Evolutionary conservation across 768 basidiomycete genomes (phyloP).

Genomic region (Boletus rufocinnamomeus): DNA sequence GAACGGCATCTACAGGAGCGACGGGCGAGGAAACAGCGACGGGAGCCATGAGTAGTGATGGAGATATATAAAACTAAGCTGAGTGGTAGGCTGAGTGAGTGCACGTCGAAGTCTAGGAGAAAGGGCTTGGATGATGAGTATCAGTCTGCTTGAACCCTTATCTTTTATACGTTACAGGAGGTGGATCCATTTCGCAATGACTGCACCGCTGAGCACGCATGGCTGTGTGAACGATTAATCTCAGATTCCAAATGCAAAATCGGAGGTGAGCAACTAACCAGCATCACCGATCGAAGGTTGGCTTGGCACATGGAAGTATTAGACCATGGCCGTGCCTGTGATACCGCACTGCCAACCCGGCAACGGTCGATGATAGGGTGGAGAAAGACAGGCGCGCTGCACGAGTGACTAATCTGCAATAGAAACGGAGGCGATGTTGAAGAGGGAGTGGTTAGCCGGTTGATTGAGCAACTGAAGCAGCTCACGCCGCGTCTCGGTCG

Average conservation of each 20-base stretch:
- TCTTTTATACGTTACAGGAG: conserved; percentile 23
- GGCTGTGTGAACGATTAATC: neutral
- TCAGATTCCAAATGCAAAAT: neutral
- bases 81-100: neutral
- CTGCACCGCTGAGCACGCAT: neutral
- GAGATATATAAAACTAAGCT: neutral
- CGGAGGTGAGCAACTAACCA: too few relatives aligned
- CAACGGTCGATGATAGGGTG: conserved; percentile 9
- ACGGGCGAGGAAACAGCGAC: conserved; percentile 11
- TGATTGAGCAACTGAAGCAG: neutral
- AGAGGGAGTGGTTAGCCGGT: neutral
- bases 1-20: neutral
- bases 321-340: conserved; percentile 1
- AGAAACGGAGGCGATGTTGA: neutral
- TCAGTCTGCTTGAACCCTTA: conserved; percentile 5
- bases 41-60: conserved; percentile 17
- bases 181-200: neutral
- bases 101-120: conserved; percentile 3
- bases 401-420: neutral
- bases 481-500: neutral
- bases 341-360: conserved; percentile 1
- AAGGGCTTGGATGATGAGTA: neutral
- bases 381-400: conserved; percentile 2
- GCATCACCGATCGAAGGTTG: conserved; percentile 10
- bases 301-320: neutral